A percentile compares a stretch with the other conserved stretches of the same genome.
Conservation (phyloP, 1,284 basidiomycete genomes). For the Caloboletus inedulis region DNA sequence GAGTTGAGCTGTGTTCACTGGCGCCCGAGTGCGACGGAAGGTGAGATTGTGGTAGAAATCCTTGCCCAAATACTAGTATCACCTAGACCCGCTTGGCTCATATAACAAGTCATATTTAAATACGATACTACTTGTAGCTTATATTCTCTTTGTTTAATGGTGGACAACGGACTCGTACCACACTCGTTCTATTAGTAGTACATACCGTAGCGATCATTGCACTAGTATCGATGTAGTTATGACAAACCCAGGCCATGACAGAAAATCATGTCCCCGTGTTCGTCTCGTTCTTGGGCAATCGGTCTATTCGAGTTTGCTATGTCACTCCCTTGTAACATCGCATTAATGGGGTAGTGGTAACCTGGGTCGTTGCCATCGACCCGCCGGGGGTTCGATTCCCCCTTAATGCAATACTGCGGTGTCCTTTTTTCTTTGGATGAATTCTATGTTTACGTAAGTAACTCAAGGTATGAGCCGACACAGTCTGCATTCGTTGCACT, state of each 20-base stretch:
- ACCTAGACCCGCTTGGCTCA: not conserved
- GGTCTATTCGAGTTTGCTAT: not conserved
- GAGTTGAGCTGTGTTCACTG: constrained; percentile 41
- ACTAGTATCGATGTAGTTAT: no score
- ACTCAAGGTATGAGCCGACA: not conserved
- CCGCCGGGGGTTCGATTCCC: constrained; percentile 80
- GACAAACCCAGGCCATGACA: no score
- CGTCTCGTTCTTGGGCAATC: not conserved
- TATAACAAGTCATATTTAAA: no score
- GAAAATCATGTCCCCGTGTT: no score
- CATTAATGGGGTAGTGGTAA: constrained; percentile 39
- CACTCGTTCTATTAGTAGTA: not conserved
- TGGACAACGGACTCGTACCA: not conserved
- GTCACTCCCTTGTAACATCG: not conserved
- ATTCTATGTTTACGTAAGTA: not conserved
- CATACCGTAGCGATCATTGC: not conserved
- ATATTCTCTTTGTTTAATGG: not conserved
- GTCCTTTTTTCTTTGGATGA: not conserved
- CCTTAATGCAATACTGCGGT: constrained; percentile 55
- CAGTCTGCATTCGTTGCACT: not conserved
- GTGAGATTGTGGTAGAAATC: constrained; percentile 42
- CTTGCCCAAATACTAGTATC: not conserved
- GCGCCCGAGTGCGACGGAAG: constrained; percentile 35
- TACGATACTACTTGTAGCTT: not conserved
- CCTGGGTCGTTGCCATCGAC: constrained; percentile 46